A percentile compares a stretch with the other conserved stretches of the same genome.
phyloP scores from a whole-genome alignment of 1,284 basidiomycete genomes.

The Ganoderma lingzhi region DNA sequence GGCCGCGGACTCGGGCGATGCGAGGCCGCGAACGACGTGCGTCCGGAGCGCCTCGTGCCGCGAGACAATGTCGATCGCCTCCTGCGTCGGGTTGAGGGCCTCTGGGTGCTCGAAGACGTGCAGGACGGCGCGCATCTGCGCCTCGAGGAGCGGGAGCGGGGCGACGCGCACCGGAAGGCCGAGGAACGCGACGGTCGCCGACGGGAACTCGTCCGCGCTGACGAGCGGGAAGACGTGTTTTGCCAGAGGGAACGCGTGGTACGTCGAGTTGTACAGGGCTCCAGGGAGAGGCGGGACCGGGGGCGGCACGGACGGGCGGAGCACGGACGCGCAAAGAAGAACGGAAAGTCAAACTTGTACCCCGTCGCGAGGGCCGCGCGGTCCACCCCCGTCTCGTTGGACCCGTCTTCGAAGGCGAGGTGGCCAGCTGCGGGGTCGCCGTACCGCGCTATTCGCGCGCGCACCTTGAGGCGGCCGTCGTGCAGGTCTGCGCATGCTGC shows the following conservation, averaged over 20 bases:
- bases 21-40: neutral
- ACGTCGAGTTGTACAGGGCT: slow-evolving; percentile 67
- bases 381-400: slow-evolving; percentile 61
- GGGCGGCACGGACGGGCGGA: slow-evolving; percentile 46
- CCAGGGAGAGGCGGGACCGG: slow-evolving; percentile 53
- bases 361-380: slow-evolving; percentile 79
- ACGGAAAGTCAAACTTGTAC: slow-evolving; percentile 69
- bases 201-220: slow-evolving; percentile 51
- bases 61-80: slow-evolving; percentile 54
- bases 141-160: slow-evolving; percentile 74
- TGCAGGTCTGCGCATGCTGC: slow-evolving; percentile 41
- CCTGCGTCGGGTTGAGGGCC: slow-evolving; percentile 55
- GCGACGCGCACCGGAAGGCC: slow-evolving; percentile 63
- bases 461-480: slow-evolving; percentile 49
- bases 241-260: slow-evolving; percentile 69
- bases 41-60: slow-evolving; percentile 54
- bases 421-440: slow-evolving; percentile 50
- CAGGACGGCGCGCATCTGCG: slow-evolving; percentile 67
- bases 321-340: slow-evolving; percentile 55
- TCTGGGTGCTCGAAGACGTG: slow-evolving; percentile 59
- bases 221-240: slow-evolving; percentile 58
- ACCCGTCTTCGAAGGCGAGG: slow-evolving; percentile 68
- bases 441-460: slow-evolving; percentile 52
- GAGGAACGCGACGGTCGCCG: slow-evolving; percentile 67
- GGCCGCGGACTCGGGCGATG: neutral